phyloP scores from a whole-genome alignment of 805 yeast genomes.

The Peterozyma toletana region DNA sequence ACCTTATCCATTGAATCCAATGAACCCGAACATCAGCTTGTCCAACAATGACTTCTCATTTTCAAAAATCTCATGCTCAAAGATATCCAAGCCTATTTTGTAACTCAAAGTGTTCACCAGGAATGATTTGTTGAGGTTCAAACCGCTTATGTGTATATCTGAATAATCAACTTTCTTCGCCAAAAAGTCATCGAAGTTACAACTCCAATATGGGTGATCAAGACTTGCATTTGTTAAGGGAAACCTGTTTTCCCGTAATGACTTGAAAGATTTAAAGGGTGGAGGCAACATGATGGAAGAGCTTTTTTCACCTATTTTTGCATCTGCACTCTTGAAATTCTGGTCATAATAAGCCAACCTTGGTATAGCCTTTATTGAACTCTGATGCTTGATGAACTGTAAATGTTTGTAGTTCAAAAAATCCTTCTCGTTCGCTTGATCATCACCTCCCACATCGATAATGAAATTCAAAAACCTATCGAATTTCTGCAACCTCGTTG shows the following conservation, averaged over 20 bases:
- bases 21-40: slow-evolving; percentile 4
- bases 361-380: slow-evolving; percentile 3
- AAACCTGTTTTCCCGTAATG: background rate
- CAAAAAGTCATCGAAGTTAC: background rate
- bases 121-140: slow-evolving; percentile 3
- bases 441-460: background rate
- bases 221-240: slow-evolving; percentile 1
- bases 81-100: slow-evolving; percentile 2
- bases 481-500: background rate
- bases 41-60: slow-evolving; percentile 2
- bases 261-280: background rate
- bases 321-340: background rate
- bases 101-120: background rate
- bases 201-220: slow-evolving; percentile 2
- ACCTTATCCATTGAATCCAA: slow-evolving; percentile 1
- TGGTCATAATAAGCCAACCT: background rate
- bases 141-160: background rate
- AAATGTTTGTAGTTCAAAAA: background rate
- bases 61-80: background rate
- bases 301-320: background rate
- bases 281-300: background rate
- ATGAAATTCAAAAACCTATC: slow-evolving; percentile 5
- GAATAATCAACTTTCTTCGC: background rate
- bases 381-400: background rate
- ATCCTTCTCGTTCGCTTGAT: background rate